Base-by-base conservation (phyloP, 129 eudicot genomes). In the Pulicaria dysenterica region DNA sequence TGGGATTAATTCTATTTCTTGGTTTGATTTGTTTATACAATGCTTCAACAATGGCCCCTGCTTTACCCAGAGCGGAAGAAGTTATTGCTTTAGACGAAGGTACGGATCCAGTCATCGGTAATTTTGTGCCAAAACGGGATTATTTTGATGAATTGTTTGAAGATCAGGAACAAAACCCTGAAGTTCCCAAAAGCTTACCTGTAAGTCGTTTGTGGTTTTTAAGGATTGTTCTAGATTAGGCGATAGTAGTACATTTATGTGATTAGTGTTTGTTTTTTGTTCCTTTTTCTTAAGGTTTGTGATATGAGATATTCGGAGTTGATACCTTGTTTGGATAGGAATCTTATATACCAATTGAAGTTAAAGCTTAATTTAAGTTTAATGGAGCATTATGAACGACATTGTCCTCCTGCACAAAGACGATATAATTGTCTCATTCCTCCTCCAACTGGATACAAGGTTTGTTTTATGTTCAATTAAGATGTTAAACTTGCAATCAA, bases 341-440 rank as follows among this genome's bases (percentile, higher is more conserved):
- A 86, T 81, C 60, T 90, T 34, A 85, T 85, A 24, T 85, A 85
- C 58, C 95, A 85, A 41, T 50, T 81, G 79, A 93, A 81, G 58
- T 64, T 89, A 83, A 93, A 85, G 89, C 88, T 77, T 67, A 90
- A 93, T 84, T 73, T 87, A 83, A 80, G 82, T 3, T 48, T 93
- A 69, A 93, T 93, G 98, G 96, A 93, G 89, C 98, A 93, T 75
- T 93, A 93, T 66, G 95, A 93, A 64, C 81, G 96, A 24, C 95
- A 90, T 82, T 93, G 98, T 70, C 98, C 98, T 0, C 95, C 92
- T 24, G 81, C 83, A 1, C 75, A 83, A 43, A 74, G 96, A 10
- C 88, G 98, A 8, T 93, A 40, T 45, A 93, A 93, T 77, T 93
- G 98, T 75, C 92, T 90, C 17, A 84, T 93, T 51, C 98, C 96